phyloP scores from a whole-genome alignment of 495 filamentous ascomycete species.

The Aspergillus bertholletiae region DNA sequence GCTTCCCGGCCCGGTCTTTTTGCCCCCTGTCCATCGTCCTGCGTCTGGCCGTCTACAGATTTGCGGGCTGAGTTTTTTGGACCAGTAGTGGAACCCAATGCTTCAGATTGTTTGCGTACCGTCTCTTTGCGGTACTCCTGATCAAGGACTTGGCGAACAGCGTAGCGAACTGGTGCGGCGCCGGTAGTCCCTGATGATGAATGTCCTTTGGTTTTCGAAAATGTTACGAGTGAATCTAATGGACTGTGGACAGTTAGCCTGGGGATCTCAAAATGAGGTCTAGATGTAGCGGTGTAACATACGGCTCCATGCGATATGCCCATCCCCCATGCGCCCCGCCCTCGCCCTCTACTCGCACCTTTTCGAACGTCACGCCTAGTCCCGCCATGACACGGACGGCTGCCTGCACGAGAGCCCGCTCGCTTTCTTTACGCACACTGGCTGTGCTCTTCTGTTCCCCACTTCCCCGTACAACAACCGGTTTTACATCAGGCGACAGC shows the following conservation, averaged over 20 bases:
- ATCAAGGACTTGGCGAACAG: conserved; percentile 87
- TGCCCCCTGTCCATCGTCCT: conserved; percentile 20
- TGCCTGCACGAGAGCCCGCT: conserved; percentile 73
- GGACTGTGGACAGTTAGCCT: conserved; percentile 41
- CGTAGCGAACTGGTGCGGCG: conserved; percentile 73
- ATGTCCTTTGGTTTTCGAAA: conserved; percentile 34
- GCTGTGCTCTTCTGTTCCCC: conserved; percentile 65
- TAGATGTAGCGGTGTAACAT: conserved; percentile 32
- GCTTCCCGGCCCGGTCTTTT: conserved; percentile 12
- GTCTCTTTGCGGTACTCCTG: conserved; percentile 76
- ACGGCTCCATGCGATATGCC: conserved; percentile 96
- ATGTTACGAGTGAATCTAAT: conserved; percentile 60
- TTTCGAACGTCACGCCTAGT: conserved; percentile 77
- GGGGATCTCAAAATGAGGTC: conserved; percentile 7
- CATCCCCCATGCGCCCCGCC: conserved; percentile 55
- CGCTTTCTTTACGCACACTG: conserved; percentile 78
- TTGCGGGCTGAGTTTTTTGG: conserved; percentile 26
- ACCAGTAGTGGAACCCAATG: conserved; percentile 50
- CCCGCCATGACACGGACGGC: conserved; percentile 77
- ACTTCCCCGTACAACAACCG: conserved; percentile 78
- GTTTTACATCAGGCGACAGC: conserved; percentile 84
- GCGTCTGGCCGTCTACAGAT: conserved; percentile 38
- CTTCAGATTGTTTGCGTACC: conserved; percentile 53
- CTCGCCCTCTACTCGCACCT: conserved; percentile 70
- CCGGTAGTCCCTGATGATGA: conserved; percentile 26